These are phyloP conservation scores for Nicotiana tomentosiformis DNA, from an alignment of 257 asterid species.

Conservation along the genomic window DNA sequence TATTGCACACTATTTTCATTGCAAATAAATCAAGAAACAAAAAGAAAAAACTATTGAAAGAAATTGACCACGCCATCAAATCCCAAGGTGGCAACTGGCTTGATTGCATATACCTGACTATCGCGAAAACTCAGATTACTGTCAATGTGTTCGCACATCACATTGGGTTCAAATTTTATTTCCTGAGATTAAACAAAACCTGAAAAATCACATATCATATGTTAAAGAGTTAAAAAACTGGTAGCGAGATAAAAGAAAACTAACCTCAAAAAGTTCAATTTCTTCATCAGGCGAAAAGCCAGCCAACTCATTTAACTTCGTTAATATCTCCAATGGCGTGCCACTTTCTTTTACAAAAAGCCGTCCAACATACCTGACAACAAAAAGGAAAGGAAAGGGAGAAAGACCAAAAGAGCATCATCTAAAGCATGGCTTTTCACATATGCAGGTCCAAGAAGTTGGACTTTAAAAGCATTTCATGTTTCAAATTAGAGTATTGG, in stretches of 20 bases:
- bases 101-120: conserved; percentile 38
- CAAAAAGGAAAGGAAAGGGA: not conserved
- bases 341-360: conserved; percentile 54
- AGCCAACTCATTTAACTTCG: conserved; percentile 56
- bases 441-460: too few species aligned
- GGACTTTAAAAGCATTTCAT: not conserved
- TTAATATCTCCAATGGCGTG: conserved; percentile 46
- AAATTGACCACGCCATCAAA: not conserved
- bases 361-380: conserved; percentile 59
- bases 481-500: not conserved
- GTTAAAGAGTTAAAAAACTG: not conserved
- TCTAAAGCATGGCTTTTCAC: too few species aligned
- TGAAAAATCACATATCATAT: not conserved
- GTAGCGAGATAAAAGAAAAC: not conserved
- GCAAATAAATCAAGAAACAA: not conserved
- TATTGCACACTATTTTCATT: not conserved
- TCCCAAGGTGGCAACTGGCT: not conserved
- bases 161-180: conserved; percentile 62
- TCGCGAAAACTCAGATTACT: conserved; percentile 40
- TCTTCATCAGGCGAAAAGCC: conserved; percentile 63
- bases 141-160: conserved; percentile 61
- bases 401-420: too few species aligned
- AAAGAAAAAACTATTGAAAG: not conserved
- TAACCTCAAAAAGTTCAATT: conserved; percentile 75
- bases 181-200: conserved; percentile 37